Evolutionary conservation across 805 yeast genomes (phyloP).

Genomic region (Sugiyamaella lignohabitans): DNA sequence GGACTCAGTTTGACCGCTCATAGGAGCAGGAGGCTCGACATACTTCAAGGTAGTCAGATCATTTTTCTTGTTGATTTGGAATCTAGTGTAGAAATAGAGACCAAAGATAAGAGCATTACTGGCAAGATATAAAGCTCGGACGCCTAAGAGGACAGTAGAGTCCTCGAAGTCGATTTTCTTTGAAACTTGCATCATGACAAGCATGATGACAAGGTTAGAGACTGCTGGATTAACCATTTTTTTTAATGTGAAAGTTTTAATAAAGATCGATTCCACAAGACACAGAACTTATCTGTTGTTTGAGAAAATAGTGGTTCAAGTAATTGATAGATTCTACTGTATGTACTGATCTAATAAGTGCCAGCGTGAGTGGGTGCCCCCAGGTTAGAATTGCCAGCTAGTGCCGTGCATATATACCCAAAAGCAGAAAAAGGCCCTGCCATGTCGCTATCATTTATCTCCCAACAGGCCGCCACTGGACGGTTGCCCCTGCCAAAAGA

Average conservation of each 20-base stretch:
- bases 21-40: slow-evolving; percentile 74
- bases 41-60: slow-evolving; percentile 86
- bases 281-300: no score
- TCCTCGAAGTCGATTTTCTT: slow-evolving; percentile 84
- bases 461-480: no score
- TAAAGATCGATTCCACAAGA: no score
- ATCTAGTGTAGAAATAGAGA: slow-evolving; percentile 60
- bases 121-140: slow-evolving; percentile 62
- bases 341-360: no score
- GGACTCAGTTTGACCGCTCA: slow-evolving; percentile 63
- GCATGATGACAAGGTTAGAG: slow-evolving; percentile 81
- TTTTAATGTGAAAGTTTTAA: not conserved
- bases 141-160: slow-evolving; percentile 64
- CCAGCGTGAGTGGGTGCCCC: no score
- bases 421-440: no score
- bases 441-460: no score
- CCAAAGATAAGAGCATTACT: slow-evolving; percentile 60
- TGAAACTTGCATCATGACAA: slow-evolving; percentile 93
- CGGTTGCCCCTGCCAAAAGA: no score
- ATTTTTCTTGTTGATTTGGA: slow-evolving; percentile 62
- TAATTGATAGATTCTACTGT: no score
- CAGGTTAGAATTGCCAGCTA: no score
- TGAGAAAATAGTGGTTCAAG: no score
- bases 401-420: no score
- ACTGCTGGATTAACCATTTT: slow-evolving; percentile 85